Evolutionary conservation across 768 basidiomycete species (phyloP).

Genomic region (Harrya chromipes): DNA sequence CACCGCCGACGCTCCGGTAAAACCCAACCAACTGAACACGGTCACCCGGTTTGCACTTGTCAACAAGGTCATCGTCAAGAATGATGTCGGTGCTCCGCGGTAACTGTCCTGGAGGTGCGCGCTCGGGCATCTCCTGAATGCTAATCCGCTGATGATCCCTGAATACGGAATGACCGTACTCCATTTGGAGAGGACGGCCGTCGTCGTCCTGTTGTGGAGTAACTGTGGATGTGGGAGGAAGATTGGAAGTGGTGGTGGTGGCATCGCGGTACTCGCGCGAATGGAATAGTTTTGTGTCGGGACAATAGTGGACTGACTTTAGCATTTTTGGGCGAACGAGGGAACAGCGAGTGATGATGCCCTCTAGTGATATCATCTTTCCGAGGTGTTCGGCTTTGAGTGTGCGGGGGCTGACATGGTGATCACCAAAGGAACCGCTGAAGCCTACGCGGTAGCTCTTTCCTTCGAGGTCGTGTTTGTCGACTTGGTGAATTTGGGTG

Average conservation of each 20-base stretch:
- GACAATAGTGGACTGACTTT: conserved; percentile 93
- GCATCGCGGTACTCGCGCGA: conserved; percentile 91
- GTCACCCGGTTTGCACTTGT: conserved; percentile 97
- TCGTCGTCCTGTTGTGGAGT: conserved; percentile 93
- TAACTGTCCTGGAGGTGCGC: conserved; percentile 94
- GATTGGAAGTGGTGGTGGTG: conserved; percentile 80
- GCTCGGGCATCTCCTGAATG: conserved; percentile 99
- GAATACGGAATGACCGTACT: conserved; percentile 90
- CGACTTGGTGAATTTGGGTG: conserved; percentile 66
- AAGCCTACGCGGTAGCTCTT: conserved; percentile 88
- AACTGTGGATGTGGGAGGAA: conserved; percentile 80
- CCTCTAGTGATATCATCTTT: conserved; percentile 96
- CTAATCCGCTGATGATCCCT: conserved; percentile 96
- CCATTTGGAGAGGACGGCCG: conserved; percentile 81
- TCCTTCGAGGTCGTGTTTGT: conserved; percentile 78
- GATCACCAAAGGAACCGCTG: conserved; percentile 96
- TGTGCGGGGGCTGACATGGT: conserved; percentile 94
- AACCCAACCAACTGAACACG: conserved; percentile 95
- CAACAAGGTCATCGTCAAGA: conserved; percentile 94
- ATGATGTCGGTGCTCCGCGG: conserved; percentile 96
- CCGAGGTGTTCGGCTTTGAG: conserved; percentile 85
- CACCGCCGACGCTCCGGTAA: conserved; percentile 92
- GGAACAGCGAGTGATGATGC: conserved; percentile 97
- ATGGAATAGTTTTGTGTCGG: conserved; percentile 81
- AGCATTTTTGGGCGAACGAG: conserved; percentile 99